Conservation (phyloP, 2,329 filamentous ascomycete species). For the Gnomoniopsis sp. region DNA sequence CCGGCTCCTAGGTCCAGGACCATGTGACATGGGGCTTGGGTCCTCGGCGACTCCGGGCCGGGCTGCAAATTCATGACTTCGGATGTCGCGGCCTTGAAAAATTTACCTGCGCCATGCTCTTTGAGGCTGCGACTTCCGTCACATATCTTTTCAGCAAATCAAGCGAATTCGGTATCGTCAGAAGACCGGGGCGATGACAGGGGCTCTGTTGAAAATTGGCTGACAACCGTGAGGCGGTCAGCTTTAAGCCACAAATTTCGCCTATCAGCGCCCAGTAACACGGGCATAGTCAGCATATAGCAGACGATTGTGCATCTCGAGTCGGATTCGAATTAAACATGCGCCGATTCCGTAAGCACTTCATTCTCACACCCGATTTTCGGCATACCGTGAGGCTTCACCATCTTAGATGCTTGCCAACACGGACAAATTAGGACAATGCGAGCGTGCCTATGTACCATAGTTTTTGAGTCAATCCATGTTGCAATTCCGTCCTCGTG, state of each 20-base stretch:
- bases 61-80: neutral
- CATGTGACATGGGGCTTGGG: neutral
- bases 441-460: no score
- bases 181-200: neutral
- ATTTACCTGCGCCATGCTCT: neutral
- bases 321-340: neutral
- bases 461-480: no score
- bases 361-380: neutral
- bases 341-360: neutral
- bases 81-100: neutral
- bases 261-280: neutral
- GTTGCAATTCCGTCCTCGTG: no score
- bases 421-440: no score
- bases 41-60: neutral
- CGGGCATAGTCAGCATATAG: neutral
- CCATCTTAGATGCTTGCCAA: neutral
- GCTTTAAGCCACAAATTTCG: neutral
- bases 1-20: neutral
- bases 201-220: neutral
- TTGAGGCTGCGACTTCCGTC: neutral
- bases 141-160: neutral
- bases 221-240: neutral
- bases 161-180: neutral
- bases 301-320: neutral
- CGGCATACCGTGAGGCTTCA: neutral